Base-by-base conservation (phyloP, 2,329 filamentous ascomycete species). In the Exophiala alcalophila region DNA sequence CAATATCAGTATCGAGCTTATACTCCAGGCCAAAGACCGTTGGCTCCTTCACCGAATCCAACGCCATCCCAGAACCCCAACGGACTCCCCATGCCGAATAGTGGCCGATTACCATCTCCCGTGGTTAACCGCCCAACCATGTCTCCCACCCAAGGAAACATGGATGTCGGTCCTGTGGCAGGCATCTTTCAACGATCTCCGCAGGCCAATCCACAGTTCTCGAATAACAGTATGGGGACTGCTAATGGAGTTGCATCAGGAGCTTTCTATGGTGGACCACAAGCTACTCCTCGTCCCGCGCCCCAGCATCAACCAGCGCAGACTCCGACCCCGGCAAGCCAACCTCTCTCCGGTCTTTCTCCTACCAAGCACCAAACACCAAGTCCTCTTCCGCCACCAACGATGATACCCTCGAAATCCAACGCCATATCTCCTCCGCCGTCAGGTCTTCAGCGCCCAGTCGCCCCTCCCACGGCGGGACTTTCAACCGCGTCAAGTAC, bases 101-200 rank as follows among this genome's bases (percentile, higher is more conserved):
- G 33, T 20, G 37, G 40, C 5, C 44, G 50, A 6, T 47, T 58
- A 23, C 57, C 60, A 10, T 69, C 67, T 5, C 66, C 68, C 12
- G 63, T 70, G 14, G 62, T 70, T 32, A 70, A 69, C 41, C 65
- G 63, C 10, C 67, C 69, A 1, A 66, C 68, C 1, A 69, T 72
- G 62, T 72, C 70, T 14, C 69, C 70, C 15, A 68, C 73, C 41
- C 57, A 75, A 61, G 63, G 73, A 42, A 62, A 76, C 58, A 58
- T 69, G 60, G 63, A 76, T 56, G 58, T 71, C 31, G 67, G 68
- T 3, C 66, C 65, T 36, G 59, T 71, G 30, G 68, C 66, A 14
- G 68, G 68, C 6, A 65, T 71, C 28, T 66, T 68, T 14, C 64
- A 67, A 54, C 46, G 54, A 25, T 47, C 55, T 16, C 29, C 52